phyloP scores from a whole-genome alignment of 2,329 filamentous ascomycete species.

The Myriosclerotinia scirpicola region DNA sequence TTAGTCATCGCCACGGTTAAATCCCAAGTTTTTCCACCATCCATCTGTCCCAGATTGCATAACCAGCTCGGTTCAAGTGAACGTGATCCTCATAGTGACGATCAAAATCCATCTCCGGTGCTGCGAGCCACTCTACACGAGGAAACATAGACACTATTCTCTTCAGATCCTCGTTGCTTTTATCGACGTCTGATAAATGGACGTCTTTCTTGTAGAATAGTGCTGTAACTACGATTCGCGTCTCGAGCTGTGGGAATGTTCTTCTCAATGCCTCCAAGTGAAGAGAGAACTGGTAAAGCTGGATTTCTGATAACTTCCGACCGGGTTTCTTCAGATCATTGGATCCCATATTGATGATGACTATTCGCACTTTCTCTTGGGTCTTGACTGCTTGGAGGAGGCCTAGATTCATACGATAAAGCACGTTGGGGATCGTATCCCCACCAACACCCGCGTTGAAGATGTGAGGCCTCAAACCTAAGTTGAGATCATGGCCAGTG shows the following conservation, averaged over 20 bases:
- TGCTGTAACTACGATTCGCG: conserved; percentile 23
- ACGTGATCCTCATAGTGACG: conserved; percentile 27
- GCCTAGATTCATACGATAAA: conserved; percentile 24
- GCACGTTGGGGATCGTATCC: conserved; percentile 25
- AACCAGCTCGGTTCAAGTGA: conserved; percentile 28
- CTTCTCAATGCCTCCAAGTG: conserved; percentile 21
- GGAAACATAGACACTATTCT: conserved; percentile 11
- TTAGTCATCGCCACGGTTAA: background rate
- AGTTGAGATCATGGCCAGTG: conserved; percentile 16
- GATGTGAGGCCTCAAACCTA: conserved; percentile 5
- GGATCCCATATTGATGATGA: conserved; percentile 25
- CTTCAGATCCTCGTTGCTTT: conserved; percentile 20
- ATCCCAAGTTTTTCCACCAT: conserved; percentile 19
- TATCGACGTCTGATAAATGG: conserved; percentile 15
- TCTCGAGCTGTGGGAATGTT: background rate
- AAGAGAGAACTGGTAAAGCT: conserved; percentile 14
- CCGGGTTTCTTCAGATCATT: conserved; percentile 25
- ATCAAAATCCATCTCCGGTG: conserved; percentile 17
- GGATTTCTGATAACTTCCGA: conserved; percentile 13
- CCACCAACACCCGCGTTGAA: conserved; percentile 29
- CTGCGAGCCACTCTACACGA: conserved; percentile 21
- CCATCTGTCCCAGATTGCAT: conserved; percentile 27
- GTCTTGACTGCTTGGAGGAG: conserved; percentile 6
- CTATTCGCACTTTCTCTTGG: conserved; percentile 14
- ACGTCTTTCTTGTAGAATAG: conserved; percentile 26